A percentile compares a stretch with the other conserved stretches of the same genome.
phyloP scores from a whole-genome alignment of 140 eudicot genomes.

The Anethum foeniculum region DNA sequence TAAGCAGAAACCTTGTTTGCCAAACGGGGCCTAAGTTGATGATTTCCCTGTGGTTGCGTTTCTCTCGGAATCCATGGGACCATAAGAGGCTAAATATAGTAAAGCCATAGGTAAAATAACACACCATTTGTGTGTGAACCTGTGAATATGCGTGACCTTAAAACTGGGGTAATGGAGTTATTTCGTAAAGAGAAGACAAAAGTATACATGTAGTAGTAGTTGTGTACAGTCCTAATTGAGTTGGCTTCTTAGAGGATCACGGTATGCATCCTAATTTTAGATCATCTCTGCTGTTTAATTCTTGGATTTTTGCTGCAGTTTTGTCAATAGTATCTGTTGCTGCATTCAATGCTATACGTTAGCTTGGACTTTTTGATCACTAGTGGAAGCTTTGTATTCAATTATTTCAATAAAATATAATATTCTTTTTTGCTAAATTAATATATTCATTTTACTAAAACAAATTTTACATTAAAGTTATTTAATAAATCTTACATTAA shows the following conservation, averaged over 20 bases:
- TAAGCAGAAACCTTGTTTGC: too few species aligned
- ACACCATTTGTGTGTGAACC: background rate
- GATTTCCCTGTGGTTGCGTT: background rate
- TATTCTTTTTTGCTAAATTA: too few species aligned
- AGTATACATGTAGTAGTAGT: background rate
- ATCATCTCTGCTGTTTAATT: background rate
- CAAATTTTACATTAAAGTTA: too few species aligned
- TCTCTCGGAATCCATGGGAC: background rate
- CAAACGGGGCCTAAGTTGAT: too few species aligned
- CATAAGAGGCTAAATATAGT: background rate
- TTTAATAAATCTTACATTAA: too few species aligned
- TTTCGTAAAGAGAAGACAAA: background rate
- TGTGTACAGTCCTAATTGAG: background rate
- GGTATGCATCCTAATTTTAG: background rate
- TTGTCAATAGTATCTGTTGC: background rate
- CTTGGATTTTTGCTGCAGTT: background rate
- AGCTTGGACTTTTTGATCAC: background rate
- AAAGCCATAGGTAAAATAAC: background rate
- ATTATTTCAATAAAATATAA: too few species aligned
- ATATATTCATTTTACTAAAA: too few species aligned
- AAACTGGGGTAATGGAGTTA: conserved; percentile 3
- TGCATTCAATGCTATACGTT: background rate
- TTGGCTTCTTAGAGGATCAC: conserved; percentile 2
- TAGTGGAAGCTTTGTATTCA: too few species aligned
- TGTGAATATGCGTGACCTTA: background rate